A percentile compares a stretch with the other conserved stretches of the same genome.
Evolutionary conservation across 75 land plant genomes (phyloP).

Genomic region (Pseudotsuga menziesii): DNA sequence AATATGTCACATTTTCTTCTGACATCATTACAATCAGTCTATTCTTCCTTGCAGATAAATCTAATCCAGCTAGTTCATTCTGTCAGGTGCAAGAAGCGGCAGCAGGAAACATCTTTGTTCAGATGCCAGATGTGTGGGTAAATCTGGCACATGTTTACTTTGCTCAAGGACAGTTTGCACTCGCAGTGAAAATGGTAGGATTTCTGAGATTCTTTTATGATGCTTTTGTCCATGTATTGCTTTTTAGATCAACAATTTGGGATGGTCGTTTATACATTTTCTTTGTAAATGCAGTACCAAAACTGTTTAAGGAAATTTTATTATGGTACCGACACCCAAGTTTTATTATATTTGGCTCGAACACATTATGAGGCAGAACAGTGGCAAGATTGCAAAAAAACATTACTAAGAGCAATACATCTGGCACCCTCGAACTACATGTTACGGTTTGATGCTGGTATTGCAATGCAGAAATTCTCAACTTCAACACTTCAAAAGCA

Average conservation of each 20-base stretch:
- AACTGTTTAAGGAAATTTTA: slow-evolving; percentile 93
- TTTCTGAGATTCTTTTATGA: background rate
- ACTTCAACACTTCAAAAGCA: slow-evolving; percentile 80
- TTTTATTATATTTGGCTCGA: slow-evolving; percentile 85
- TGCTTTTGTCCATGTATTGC: background rate
- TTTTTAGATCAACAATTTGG: background rate
- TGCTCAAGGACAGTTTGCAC: slow-evolving; percentile 91
- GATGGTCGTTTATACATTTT: background rate
- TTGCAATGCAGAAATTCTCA: slow-evolving; percentile 95
- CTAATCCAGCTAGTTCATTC: background rate
- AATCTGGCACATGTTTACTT: slow-evolving; percentile 96
- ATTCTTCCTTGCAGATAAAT: background rate
- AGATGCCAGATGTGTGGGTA: slow-evolving; percentile 99
- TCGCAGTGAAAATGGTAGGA: slow-evolving; percentile 87
- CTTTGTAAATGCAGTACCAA: slow-evolving; percentile 67
- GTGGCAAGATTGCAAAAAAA: slow-evolving; percentile 97
- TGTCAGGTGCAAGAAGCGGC: slow-evolving; percentile 97
- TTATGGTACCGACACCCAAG: slow-evolving; percentile 72
- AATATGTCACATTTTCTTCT: background rate
- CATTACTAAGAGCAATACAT: slow-evolving; percentile 85
- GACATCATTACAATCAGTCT: background rate
- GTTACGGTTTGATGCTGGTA: slow-evolving; percentile 88
- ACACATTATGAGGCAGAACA: slow-evolving; percentile 98
- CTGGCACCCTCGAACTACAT: slow-evolving; percentile 91
- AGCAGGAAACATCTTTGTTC: slow-evolving; percentile 77